These are phyloP conservation scores for Talaromyces sp. DNA, from an alignment of 2,329 filamentous ascomycete genomes.

Conservation along the genomic window DNA sequence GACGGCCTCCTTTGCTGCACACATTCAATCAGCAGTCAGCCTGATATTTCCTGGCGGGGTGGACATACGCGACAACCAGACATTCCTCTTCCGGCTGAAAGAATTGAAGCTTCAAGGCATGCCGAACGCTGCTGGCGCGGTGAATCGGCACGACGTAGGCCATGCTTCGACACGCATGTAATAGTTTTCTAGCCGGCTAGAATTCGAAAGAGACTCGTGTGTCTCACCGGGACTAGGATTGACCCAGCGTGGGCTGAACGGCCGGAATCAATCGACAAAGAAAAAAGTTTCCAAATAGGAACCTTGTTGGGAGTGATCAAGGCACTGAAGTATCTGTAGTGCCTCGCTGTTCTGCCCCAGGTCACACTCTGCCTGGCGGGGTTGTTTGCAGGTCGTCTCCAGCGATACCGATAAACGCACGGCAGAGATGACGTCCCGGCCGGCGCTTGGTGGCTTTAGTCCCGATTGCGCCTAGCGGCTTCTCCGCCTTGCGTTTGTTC, in stretches of 20 bases:
- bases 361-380: neutral
- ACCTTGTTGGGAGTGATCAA: neutral
- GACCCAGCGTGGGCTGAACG: neutral
- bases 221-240: neutral
- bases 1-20: constrained; percentile 72
- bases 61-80: constrained; percentile 75
- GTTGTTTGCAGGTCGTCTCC: neutral
- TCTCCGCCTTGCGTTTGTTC: neutral
- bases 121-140: constrained; percentile 80
- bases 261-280: neutral
- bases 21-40: constrained; percentile 6
- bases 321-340: neutral
- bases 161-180: constrained; percentile 50
- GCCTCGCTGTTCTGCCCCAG: neutral
- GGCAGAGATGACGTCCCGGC: constrained; percentile 5
- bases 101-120: constrained; percentile 77
- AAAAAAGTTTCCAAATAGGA: neutral
- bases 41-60: constrained; percentile 15
- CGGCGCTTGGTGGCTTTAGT: neutral
- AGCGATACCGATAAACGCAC: constrained; percentile 3
- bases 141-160: constrained; percentile 94
- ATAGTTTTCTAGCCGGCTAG: neutral
- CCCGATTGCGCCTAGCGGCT: neutral
- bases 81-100: constrained; percentile 70
- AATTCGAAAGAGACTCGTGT: neutral